Evolutionary conservation across 208 protist genomes (phyloP), one percentile per base, ranked within the genome.

Genomic region (Vickermania ingenoplastis): DNA sequence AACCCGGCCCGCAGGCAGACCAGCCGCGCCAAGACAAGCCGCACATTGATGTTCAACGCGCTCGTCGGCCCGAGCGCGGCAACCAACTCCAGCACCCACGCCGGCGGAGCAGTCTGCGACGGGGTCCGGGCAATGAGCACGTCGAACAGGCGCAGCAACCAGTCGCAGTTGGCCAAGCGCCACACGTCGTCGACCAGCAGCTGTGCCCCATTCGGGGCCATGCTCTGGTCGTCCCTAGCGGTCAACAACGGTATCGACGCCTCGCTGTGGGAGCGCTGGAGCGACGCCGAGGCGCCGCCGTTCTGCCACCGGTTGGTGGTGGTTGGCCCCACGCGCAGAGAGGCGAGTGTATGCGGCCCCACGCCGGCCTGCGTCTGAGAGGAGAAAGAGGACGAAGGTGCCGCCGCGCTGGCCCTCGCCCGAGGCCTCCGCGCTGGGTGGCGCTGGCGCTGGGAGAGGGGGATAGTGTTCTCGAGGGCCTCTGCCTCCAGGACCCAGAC

Each of bases 31-130:
- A 90, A 54, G 36, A 91, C 85, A 11, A 90, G 57, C 28, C 63
- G 57, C 24, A 83, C 77, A 28, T 82, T 83, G 1, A 60, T 2
- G 17, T 77, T 65, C 25, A 69, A 28, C 5, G 21, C 55, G 14
- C 48, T n/a, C 31, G 49, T 31, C 3, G 22, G 28, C 21, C 89
- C 53, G 26, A 85, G 72, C 7, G 29, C 29, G 26, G 67, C 66
- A 11, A 94, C 48, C n/a, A n/a, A n/a, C 51, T 89, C 84, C 48
- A 28, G 25, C 72, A 94, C 86, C 83, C 85, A 96, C 29, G 58
- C 64, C 4, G 62, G 64, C 14, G 63, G 29, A 17, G 26, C 49
- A 17, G 28, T n/a, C 3, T 17, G 41, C 1, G 0, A 1, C 51
- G 50, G 23, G 24, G n/a, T 30, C 22, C 24, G 24, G 0, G 25